phyloP scores from a whole-genome alignment of 305 asterid genomes.

The Caryopteris hybrid region DNA sequence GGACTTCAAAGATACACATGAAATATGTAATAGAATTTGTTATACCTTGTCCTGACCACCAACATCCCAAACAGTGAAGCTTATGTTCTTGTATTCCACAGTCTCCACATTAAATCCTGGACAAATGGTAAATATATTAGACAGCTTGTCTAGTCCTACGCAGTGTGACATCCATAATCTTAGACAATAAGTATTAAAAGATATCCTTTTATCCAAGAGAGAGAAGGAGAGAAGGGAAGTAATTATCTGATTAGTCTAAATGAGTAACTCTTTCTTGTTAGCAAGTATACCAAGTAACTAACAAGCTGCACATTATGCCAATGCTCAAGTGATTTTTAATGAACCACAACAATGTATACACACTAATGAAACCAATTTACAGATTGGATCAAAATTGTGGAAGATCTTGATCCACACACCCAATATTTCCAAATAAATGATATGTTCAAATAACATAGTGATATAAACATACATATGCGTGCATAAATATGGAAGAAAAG shows the following conservation, averaged over 20 bases:
- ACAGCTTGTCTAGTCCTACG: neutral
- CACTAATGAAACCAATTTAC: too few relatives aligned
- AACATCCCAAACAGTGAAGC: conserved; percentile 84
- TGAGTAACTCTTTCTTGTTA: neutral
- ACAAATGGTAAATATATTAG: neutral
- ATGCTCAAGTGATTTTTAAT: neutral
- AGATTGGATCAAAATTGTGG: too few relatives aligned
- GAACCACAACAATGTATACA: too few relatives aligned
- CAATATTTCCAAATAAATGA: too few relatives aligned
- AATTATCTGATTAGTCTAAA: neutral
- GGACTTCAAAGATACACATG: neutral
- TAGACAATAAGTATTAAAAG: too few relatives aligned
- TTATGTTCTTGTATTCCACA: conserved; percentile 79
- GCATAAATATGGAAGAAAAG: too few relatives aligned
- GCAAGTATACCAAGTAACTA: neutral
- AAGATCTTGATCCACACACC: too few relatives aligned
- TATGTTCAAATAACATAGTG: too few relatives aligned
- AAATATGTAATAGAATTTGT: neutral
- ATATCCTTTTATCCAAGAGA: too few relatives aligned
- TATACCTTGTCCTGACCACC: conserved; percentile 71
- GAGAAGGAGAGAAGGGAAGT: too few relatives aligned
- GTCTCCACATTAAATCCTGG: conserved; percentile 78
- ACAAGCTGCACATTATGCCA: neutral
- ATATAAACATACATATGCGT: too few relatives aligned
- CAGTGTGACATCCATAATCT: too few relatives aligned